A percentile compares a stretch with the other conserved stretches of the same genome.
phyloP scores from a whole-genome alignment of 164 flowering plant species.

The Macadamia tetraphylla region DNA sequence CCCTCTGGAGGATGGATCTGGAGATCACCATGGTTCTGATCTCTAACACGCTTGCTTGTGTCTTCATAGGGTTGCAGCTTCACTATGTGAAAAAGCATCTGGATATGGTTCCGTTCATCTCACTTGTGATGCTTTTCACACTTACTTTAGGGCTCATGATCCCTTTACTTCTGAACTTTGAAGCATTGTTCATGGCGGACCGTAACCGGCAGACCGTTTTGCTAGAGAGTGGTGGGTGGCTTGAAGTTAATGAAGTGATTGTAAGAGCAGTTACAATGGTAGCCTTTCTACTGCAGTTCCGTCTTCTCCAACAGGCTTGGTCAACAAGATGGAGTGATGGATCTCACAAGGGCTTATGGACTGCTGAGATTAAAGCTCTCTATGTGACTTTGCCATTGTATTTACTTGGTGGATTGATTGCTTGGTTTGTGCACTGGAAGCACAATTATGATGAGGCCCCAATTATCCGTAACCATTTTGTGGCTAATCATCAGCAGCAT shows the following conservation, averaged over 20 bases:
- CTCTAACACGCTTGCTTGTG: slow-evolving; percentile 48
- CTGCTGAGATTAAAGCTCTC: slow-evolving; percentile 38
- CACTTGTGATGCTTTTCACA: slow-evolving; percentile 51
- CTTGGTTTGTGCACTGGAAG: slow-evolving; percentile 27
- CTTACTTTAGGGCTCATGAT: slow-evolving; percentile 60
- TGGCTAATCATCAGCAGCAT: slow-evolving; percentile 9
- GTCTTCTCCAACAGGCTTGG: slow-evolving; percentile 57
- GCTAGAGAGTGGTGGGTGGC: slow-evolving; percentile 36
- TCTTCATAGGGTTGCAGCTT: slow-evolving; percentile 47
- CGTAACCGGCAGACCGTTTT: slow-evolving; percentile 18
- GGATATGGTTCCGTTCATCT: slow-evolving; percentile 39
- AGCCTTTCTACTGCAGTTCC: slow-evolving; percentile 47
- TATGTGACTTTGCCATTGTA: slow-evolving; percentile 33
- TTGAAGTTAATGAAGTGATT: slow-evolving; percentile 47
- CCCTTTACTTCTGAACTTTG: slow-evolving; percentile 55
- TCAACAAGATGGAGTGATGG: slow-evolving; percentile 30
- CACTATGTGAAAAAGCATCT: slow-evolving; percentile 46
- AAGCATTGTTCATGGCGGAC: slow-evolving; percentile 35
- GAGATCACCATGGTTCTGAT: slow-evolving; percentile 54
- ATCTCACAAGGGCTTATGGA: slow-evolving; percentile 25
- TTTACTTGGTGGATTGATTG: slow-evolving; percentile 33
- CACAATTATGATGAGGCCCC: slow-evolving; percentile 7
- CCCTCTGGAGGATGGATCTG: slow-evolving; percentile 51
- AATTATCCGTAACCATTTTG: neutral
- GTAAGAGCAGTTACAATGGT: slow-evolving; percentile 46